Base-by-base conservation (phyloP, 2,329 filamentous ascomycete genomes). In the Helotiales sp. region DNA sequence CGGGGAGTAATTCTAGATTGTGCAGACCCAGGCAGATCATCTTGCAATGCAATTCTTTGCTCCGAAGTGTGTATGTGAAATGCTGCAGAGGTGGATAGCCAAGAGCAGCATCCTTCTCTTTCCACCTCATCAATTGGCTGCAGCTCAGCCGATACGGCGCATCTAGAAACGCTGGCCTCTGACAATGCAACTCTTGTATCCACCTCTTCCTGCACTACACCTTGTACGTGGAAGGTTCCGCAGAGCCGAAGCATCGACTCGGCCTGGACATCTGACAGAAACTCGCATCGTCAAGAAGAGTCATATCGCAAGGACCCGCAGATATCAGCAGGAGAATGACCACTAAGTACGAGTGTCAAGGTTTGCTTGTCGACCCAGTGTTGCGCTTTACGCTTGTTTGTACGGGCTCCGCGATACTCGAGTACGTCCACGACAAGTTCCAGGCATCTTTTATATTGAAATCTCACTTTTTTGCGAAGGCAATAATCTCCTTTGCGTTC, bases 81-180 rank as follows among this genome's bases (percentile, higher is more conserved):
- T 55, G 52, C 52, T 55, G 52, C 28, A 55, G 52, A 34, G 28
- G 52, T 55, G 52, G 52, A 22, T 30, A 55, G 30, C 28, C 28
- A 55, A 55, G 52, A 22, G 17, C 22, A n/a, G 52, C 52, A 55
- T 55, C 52, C 30, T 20, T 50, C 62, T 49, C 66, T 59, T 43
- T 62, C 66, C n/a, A 30, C 28, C 45, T 49, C 60, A 28, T 64
- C 63, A 61, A 71, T 71, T 70, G 70, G 70, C 64, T 60, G 58
- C 37, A 65, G 66, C 71, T 70, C 68, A 71, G 61, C 68, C 66
- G 69, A 71, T 60, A 69, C 63, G 63, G 63, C 57, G 64, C 68
- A 61, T 63, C 52, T 32, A 63, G 34, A 61, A 68, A 66, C 49
- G 63, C 43, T 60, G 58, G 55, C 47, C 30, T 45, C 54, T 60